Conservation (phyloP, 1,284 basidiomycete species). For the Apiotrichum laibachii region DNA sequence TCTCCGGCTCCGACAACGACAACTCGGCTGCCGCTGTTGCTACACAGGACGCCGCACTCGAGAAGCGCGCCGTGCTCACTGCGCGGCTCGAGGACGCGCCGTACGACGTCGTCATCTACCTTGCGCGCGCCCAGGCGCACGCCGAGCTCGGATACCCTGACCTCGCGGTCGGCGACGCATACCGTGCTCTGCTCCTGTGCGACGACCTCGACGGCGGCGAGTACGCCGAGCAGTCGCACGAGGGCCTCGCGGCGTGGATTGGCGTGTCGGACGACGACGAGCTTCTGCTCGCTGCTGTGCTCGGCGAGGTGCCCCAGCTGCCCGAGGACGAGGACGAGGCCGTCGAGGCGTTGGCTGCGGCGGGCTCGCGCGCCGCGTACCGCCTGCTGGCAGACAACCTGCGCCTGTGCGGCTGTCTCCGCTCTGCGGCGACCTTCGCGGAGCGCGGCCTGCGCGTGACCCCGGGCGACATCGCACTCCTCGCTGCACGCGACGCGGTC, state of each 20-base stretch:
- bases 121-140: slow-evolving; percentile 6
- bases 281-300: background rate
- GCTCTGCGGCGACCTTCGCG: slow-evolving; percentile 10
- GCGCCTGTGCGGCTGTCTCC: slow-evolving; percentile 12
- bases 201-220: slow-evolving; percentile 18
- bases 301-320: background rate
- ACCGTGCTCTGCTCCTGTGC: slow-evolving; percentile 17
- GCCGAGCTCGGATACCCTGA: slow-evolving; percentile 12
- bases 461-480: slow-evolving; percentile 2
- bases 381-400: slow-evolving; percentile 10
- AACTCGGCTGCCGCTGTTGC: no score
- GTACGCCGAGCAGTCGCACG: slow-evolving; percentile 11
- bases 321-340: background rate
- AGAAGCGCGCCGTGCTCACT: slow-evolving; percentile 1
- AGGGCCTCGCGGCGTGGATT: slow-evolving; percentile 5
- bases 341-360: background rate
- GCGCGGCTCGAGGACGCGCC: slow-evolving; percentile 6
- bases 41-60: background rate
- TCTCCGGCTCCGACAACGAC: no score
- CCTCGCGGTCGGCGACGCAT: slow-evolving; percentile 18
- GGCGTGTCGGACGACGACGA: background rate
- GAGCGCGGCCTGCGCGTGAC: slow-evolving; percentile 10
- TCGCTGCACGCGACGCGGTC: background rate
- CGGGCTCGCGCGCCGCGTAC: slow-evolving; percentile 9
- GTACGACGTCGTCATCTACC: slow-evolving; percentile 14